Percentiles rank a stretch among this genome's conserved stretches.
These are phyloP conservation scores for Hirsutella rhossiliensis DNA, from an alignment of 2,329 filamentous ascomycete species.

Conservation along the genomic window DNA sequence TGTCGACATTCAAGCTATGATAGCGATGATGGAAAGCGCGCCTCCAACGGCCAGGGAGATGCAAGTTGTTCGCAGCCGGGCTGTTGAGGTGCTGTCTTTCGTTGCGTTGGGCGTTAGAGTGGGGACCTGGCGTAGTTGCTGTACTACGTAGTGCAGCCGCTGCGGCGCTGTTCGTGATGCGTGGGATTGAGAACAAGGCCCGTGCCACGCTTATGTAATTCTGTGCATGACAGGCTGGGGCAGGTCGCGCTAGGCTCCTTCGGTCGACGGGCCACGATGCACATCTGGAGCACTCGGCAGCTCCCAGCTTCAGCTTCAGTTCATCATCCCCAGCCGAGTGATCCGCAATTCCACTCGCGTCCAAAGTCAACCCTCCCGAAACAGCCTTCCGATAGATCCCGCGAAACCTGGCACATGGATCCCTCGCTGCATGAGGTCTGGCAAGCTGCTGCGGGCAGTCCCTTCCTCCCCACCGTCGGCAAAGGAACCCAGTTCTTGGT, in stretches of 20 bases:
- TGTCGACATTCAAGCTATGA: constrained; percentile 4
- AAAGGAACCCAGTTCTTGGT: constrained; percentile 79
- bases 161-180: not conserved
- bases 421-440: constrained; percentile 79
- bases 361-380: not conserved
- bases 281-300: constrained; percentile 10
- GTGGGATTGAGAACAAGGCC: too few relatives aligned
- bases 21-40: not conserved
- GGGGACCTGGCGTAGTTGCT: not conserved
- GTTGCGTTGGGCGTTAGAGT: too few relatives aligned
- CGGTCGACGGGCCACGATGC: constrained; percentile 21
- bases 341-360: not conserved
- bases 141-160: not conserved
- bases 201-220: not conserved
- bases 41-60: too few relatives aligned
- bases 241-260: constrained; percentile 18
- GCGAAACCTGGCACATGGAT: constrained; percentile 48
- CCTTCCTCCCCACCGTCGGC: constrained; percentile 66
- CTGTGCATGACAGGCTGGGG: not conserved
- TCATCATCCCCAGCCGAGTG: not conserved
- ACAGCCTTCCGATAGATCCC: not conserved
- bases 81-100: too few relatives aligned
- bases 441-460: constrained; percentile 81
- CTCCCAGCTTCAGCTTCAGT: constrained; percentile 2
- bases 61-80: too few relatives aligned